Evolutionary conservation across 208 protist genomes (phyloP), one percentile per base, ranked within the genome.

Genomic region (Acanthamoeba quina): DNA sequence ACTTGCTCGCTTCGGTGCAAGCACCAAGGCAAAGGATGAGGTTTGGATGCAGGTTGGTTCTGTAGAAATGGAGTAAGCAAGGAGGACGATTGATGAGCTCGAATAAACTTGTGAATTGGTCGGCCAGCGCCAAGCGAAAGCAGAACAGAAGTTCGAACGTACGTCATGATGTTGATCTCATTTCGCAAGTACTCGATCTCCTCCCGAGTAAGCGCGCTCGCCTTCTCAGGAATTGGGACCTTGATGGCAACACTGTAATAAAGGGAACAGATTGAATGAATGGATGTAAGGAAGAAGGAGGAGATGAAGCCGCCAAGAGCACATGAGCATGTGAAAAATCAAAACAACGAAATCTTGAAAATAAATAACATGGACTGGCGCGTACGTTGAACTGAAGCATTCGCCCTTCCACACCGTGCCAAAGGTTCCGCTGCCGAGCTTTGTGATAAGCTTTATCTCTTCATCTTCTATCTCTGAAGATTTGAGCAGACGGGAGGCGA

Each of bases 151-250:
- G 52, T 2, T 13, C 52, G 52, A 54, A 54, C 56, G 47, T 72
- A 90, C 85, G 44, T 70, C 85, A 90, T 90, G 56, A 90, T 90
- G 29, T 90, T 62, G 41, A 90, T 90, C 60, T 90, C 85, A 70
- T 70, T 90, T 52, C 85, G 54, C 26, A 90, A 29, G 85, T 62
- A 90, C 62, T 90, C 85, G 24, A 90, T 62, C 26, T 90, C 56
- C 26, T 90, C 85, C 31, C 60, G 26, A 5, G 49, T 90, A 31
- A 90, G 85, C 5, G 78, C 47, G 26, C 49, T 86, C 44, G 78
- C 78, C 37, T 90, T 90, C 85, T 90, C 56, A 10, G 60, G 49
- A 54, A 90, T 62, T n/a, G 85, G 85, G 10, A 90, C 85, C 56
- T 90, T 90, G 54, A 90, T 70, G 31, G 85, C 85, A 29, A 90